phyloP scores from a whole-genome alignment of 129 eudicot species.

The Arctium lappa region DNA sequence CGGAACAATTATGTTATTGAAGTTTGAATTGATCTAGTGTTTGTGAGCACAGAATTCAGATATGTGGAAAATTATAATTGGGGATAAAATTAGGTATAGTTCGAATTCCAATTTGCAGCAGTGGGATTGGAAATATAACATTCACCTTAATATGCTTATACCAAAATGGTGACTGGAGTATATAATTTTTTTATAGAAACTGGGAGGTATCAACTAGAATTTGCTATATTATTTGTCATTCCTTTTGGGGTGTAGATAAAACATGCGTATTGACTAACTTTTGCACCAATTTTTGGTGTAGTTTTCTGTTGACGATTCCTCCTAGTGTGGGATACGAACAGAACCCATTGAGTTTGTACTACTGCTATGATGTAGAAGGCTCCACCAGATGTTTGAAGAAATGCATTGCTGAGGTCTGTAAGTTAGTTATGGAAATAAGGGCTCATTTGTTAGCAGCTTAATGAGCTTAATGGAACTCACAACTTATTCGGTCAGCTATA shows the following conservation, averaged over 20 bases:
- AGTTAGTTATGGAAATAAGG: background rate
- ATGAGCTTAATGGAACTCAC: too few relatives aligned
- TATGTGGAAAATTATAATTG: background rate
- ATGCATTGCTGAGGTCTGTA: conserved; percentile 91
- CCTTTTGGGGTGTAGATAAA: background rate
- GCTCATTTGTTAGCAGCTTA: too few relatives aligned
- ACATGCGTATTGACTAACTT: background rate
- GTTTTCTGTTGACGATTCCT: conserved; percentile 88
- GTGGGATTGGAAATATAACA: background rate
- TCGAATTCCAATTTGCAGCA: background rate
- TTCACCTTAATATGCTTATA: background rate
- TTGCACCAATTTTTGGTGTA: conserved; percentile 24
- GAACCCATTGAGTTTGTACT: conserved; percentile 86
- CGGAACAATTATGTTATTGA: background rate
- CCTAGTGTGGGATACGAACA: conserved; percentile 95
- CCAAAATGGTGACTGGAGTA: background rate
- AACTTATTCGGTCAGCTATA: too few relatives aligned
- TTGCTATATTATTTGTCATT: background rate
- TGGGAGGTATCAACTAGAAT: background rate
- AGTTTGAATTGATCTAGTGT: background rate
- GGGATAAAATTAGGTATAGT: background rate
- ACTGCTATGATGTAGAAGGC: conserved; percentile 73
- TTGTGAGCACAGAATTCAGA: background rate
- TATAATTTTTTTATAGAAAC: background rate
- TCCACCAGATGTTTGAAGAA: conserved; percentile 43